phyloP scores from a whole-genome alignment of 306 rosid species.

The Fragaria ananassa region DNA sequence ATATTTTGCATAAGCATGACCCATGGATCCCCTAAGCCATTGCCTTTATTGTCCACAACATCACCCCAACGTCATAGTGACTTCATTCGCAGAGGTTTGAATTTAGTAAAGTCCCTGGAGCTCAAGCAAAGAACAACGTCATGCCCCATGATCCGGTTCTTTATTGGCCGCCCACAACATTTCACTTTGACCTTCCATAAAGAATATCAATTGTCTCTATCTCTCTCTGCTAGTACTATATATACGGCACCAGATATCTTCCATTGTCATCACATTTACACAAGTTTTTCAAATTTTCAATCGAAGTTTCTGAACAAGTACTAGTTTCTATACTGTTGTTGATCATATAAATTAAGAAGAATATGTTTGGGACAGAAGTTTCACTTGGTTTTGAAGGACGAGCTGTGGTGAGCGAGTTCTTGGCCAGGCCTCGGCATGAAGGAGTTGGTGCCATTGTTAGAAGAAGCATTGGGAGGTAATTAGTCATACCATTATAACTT shows the following conservation, averaged over 20 bases:
- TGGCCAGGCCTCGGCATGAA: constrained; percentile 90
- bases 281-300: not conserved
- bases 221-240: constrained; percentile 16
- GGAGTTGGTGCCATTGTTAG: constrained; percentile 93
- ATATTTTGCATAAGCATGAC: constrained; percentile 10
- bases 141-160: constrained; percentile 24
- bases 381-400: constrained; percentile 50
- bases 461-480: constrained; percentile 93
- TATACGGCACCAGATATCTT: constrained; percentile 26
- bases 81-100: constrained; percentile 24
- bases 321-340: not conserved
- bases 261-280: constrained; percentile 29
- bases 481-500: not conserved
- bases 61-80: constrained; percentile 65
- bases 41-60: constrained; percentile 12
- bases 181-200: constrained; percentile 41
- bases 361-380: constrained; percentile 49
- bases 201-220: not conserved
- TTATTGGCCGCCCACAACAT: constrained; percentile 38
- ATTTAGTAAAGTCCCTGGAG: constrained; percentile 22
- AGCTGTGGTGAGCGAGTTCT: constrained; percentile 62
- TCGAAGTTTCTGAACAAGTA: not conserved
- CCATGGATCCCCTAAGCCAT: constrained; percentile 9
- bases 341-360: not conserved
- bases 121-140: constrained; percentile 27